Conservation (phyloP, 805 yeast genomes). For the Ascoidea tarda region DNA sequence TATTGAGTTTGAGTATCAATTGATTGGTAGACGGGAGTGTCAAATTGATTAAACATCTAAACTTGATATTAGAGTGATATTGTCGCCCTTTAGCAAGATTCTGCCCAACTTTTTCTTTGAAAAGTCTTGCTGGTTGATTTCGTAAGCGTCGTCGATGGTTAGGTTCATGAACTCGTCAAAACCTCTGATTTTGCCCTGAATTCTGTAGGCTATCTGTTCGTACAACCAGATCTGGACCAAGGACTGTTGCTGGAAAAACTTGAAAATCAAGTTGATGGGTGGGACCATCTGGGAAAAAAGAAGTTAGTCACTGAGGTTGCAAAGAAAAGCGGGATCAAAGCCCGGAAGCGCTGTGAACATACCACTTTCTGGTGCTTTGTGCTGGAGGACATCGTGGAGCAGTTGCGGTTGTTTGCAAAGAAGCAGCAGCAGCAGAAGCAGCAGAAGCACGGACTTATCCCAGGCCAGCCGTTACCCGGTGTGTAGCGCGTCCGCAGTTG, state of each 20-base stretch:
- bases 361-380: too few relatives aligned
- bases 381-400: too few relatives aligned
- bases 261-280: conserved; percentile 85
- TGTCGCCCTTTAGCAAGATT: conserved; percentile 84
- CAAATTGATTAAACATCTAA: conserved; percentile 13
- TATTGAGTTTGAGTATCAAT: not conserved
- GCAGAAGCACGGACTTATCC: too few relatives aligned
- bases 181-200: conserved; percentile 79
- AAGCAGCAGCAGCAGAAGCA: too few relatives aligned
- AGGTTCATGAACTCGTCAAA: conserved; percentile 97
- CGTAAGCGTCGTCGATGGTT: conserved; percentile 47
- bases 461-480: too few relatives aligned
- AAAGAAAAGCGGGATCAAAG: too few relatives aligned
- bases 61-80: conserved; percentile 58
- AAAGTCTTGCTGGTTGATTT: conserved; percentile 42
- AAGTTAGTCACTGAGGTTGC: not conserved
- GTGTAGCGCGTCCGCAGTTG: too few relatives aligned
- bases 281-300: conserved; percentile 41
- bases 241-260: conserved; percentile 70
- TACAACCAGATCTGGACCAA: conserved; percentile 78
- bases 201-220: conserved; percentile 66
- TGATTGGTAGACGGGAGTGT: not conserved
- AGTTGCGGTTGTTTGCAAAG: too few relatives aligned
- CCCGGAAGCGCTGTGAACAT: too few relatives aligned
- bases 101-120: conserved; percentile 47